A percentile compares a stretch with the other conserved stretches of the same genome.
Evolutionary conservation across 805 yeast genomes (phyloP).

Genomic region (Candida pini): DNA sequence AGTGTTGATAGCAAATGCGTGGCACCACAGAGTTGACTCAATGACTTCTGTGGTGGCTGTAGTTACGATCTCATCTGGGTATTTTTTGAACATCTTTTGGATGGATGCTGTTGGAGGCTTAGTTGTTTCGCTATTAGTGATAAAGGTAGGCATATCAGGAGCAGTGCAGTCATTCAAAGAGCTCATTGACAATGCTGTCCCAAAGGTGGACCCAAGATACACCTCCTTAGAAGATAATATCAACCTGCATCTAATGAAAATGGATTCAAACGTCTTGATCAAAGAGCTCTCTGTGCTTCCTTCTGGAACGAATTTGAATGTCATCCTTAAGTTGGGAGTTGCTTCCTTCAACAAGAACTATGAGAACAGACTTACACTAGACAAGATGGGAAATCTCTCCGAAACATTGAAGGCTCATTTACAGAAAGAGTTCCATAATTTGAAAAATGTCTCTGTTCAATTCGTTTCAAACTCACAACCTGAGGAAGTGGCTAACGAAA

Average conservation of each 20-base stretch:
- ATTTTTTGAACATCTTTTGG: slow-evolving; percentile 71
- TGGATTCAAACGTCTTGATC: slow-evolving; percentile 27
- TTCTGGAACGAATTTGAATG: slow-evolving; percentile 50
- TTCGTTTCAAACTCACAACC: slow-evolving; percentile 20
- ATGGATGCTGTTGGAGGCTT: slow-evolving; percentile 91
- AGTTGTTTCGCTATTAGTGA: slow-evolving; percentile 73
- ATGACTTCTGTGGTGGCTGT: slow-evolving; percentile 88
- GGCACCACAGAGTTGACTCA: slow-evolving; percentile 97
- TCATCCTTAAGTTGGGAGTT: slow-evolving; percentile 27
- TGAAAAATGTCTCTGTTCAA: slow-evolving; percentile 31
- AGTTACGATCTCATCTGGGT: slow-evolving; percentile 80
- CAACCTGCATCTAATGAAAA: slow-evolving; percentile 28
- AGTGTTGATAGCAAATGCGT: slow-evolving; percentile 92
- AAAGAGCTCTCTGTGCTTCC: slow-evolving; percentile 41
- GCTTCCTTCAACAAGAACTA: slow-evolving; percentile 24
- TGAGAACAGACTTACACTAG: slow-evolving; percentile 27
- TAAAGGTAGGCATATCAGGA: slow-evolving; percentile 80
- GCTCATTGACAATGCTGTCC: slow-evolving; percentile 67
- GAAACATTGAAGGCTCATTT: slow-evolving; percentile 25
- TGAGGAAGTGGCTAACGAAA: slow-evolving; percentile 7
- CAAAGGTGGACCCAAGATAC: slow-evolving; percentile 45
- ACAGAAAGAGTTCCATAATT: slow-evolving; percentile 27
- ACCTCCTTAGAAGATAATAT: slow-evolving; percentile 32
- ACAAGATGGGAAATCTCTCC: slow-evolving; percentile 28
- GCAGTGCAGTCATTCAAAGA: slow-evolving; percentile 66